Conservation (phyloP, 169 alveolate species). For the Eimeria tenella region DNA sequence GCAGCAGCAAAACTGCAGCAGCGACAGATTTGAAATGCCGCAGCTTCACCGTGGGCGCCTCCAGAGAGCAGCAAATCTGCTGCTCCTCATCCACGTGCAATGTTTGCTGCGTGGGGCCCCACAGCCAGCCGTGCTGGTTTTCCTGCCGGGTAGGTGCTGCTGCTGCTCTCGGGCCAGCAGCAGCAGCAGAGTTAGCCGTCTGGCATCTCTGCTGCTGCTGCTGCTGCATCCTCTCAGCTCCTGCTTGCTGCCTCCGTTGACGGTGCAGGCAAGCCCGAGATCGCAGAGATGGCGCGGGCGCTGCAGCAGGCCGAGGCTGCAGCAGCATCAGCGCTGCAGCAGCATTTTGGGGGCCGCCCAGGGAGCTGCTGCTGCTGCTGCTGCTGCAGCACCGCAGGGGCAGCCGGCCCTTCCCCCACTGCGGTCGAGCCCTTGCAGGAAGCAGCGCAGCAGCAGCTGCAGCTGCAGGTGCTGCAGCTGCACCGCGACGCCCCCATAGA, state of each 20-base stretch:
- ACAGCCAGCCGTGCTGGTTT: slow-evolving; percentile 54
- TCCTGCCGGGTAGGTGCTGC: slow-evolving; percentile 40
- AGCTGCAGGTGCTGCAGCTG: slow-evolving; percentile 36
- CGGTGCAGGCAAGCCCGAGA: slow-evolving; percentile 64
- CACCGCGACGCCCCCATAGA: slow-evolving; percentile 43
- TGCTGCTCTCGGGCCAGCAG: neutral
- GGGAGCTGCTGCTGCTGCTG: neutral
- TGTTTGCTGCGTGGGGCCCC: slow-evolving; percentile 41
- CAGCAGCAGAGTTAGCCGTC: neutral
- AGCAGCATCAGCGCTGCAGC: slow-evolving; percentile 20
- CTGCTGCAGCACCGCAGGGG: too few relatives aligned
- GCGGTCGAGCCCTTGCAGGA: too few relatives aligned
- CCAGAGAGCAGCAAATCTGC: slow-evolving; percentile 24
- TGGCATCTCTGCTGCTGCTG: neutral
- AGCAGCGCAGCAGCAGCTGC: slow-evolving; percentile 34
- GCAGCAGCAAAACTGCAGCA: too few relatives aligned
- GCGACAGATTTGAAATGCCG: slow-evolving; percentile 25
- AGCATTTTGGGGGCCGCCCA: neutral
- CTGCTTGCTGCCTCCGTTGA: neutral
- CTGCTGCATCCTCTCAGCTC: neutral
- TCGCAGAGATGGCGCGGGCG: slow-evolving; percentile 19
- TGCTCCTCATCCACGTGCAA: slow-evolving; percentile 43
- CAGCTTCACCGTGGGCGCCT: slow-evolving; percentile 6
- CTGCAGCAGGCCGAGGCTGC: slow-evolving; percentile 29
- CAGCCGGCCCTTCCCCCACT: too few relatives aligned